Conservation (phyloP, 2,329 filamentous ascomycete genomes). For the Zarea fungicola region DNA sequence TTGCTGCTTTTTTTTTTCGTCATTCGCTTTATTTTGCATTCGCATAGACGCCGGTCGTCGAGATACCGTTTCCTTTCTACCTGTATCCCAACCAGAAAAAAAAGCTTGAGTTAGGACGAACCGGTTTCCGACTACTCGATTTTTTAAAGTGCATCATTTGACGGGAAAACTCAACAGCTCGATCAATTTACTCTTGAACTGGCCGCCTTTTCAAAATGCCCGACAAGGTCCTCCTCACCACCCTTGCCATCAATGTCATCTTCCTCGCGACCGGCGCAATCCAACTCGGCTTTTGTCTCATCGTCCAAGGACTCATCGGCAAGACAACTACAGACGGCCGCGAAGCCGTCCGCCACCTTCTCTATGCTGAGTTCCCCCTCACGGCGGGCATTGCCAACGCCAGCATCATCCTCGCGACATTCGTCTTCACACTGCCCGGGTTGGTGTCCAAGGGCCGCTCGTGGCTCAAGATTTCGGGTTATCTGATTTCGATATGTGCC, state of each 20-base stretch:
- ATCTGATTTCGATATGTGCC: slow-evolving; percentile 55
- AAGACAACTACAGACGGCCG: slow-evolving; percentile 31
- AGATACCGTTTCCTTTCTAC: background rate
- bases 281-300: slow-evolving; percentile 50
- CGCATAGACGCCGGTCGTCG: slow-evolving; percentile 8
- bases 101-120: too few species aligned
- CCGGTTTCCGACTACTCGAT: too few species aligned
- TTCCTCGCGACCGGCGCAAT: slow-evolving; percentile 50
- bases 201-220: slow-evolving; percentile 38
- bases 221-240: slow-evolving; percentile 49
- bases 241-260: slow-evolving; percentile 42
- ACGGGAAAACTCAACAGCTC: too few species aligned
- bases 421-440: slow-evolving; percentile 65
- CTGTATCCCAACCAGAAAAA: too few species aligned
- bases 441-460: slow-evolving; percentile 60
- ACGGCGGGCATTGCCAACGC: slow-evolving; percentile 68
- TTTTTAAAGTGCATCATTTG: too few species aligned
- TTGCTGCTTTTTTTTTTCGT: background rate
- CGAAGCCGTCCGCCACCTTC: slow-evolving; percentile 45
- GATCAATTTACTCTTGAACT: too few species aligned
- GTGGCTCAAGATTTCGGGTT: slow-evolving; percentile 66
- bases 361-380: slow-evolving; percentile 50
- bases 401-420: slow-evolving; percentile 65
- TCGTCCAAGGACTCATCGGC: slow-evolving; percentile 43
- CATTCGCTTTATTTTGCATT: background rate